These are phyloP conservation scores for Agrocybe praecox DNA, from an alignment of 768 basidiomycete species.

Conservation along the genomic window DNA sequence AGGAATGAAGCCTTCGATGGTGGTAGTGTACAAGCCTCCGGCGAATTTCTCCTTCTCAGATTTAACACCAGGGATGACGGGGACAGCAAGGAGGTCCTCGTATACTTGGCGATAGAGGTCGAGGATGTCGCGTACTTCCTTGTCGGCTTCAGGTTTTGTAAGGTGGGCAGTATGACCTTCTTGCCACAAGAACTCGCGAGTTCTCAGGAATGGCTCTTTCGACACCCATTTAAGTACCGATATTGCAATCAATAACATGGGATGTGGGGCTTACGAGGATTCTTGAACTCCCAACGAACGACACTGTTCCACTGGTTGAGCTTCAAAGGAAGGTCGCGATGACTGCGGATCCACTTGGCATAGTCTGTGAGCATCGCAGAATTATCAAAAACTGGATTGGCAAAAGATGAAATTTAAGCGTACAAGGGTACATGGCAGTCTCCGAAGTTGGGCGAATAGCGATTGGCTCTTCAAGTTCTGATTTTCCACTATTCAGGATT, in stretches of 20 bases:
- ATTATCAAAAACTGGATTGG: neutral
- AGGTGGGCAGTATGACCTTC: conserved; percentile 97
- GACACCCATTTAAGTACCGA: neutral
- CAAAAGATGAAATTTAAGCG: conserved; percentile 24
- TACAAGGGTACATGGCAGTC: conserved; percentile 99
- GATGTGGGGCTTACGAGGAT: conserved; percentile 70
- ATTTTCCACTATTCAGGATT: conserved; percentile 64
- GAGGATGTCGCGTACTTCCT: conserved; percentile 91
- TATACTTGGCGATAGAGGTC: conserved; percentile 95
- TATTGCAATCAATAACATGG: neutral
- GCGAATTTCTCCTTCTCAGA: conserved; percentile 99
- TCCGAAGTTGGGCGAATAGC: conserved; percentile 98
- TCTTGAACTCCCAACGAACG: conserved; percentile 99
- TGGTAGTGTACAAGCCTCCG: conserved; percentile 97
- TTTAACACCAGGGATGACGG: conserved; percentile 95
- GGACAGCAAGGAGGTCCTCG: conserved; percentile 96
- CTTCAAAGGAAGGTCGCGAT: conserved; percentile 96
- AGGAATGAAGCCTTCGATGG: conserved; percentile 96
- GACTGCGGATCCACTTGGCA: conserved; percentile 97
- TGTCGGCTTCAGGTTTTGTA: conserved; percentile 87
- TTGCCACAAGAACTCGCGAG: conserved; percentile 99
- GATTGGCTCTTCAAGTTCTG: conserved; percentile 95
- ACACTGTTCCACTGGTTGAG: conserved; percentile 99
- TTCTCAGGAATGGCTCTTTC: conserved; percentile 95
- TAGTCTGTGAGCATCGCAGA: conserved; percentile 65